Evolutionary conservation across 2,329 filamentous ascomycete species (phyloP), one percentile per base, ranked within the genome.

Genomic region (Microsporum audouinii): DNA sequence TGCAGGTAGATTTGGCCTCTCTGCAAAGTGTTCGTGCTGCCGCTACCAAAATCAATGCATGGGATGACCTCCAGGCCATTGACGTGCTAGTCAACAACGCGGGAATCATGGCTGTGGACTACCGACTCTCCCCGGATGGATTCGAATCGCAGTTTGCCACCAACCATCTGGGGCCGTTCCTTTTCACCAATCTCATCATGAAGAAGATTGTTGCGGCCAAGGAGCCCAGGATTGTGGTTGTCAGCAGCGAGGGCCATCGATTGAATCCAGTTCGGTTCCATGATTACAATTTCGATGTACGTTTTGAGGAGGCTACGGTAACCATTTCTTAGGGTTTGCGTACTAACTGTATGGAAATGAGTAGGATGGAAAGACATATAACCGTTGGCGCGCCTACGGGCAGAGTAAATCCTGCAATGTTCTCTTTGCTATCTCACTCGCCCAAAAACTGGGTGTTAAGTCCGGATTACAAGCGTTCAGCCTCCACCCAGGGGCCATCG

Each of bases 401-500:
- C 76, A 80, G 64, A 71, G 73, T 57, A 84, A 84, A 65, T 73
- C 76, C 0, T 79, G 80, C 10, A 81, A 79, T 61, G 74, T 82
- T 17, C 79, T 75, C 64, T 76, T 79, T 59, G 76, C 64, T 12
- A 39, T 27, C 41, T 64, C 63, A 0, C 55, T 65, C 3, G 60
- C 62, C 1, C 12, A 34, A 10, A 65, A 61, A 55, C 45, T 65
- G 2, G 63, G 49, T 0, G 14, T 36, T 0, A 59, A 51, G 23
- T 29, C 59, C 27, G 53, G 59, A 0, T 45, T 65, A 1, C 36
- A 43, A 23, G 45, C 63, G 3, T 23, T 60, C 34, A 63, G 60
- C 33, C 23, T 64, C 4, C 62, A 65, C 57, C 63, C 63, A 23
- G 63, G 63, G 0, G 62, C 60, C 49, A 60, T 62, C 14, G 38